phyloP scores from a whole-genome alignment of 2,329 filamentous ascomycete genomes.

The Rutstroemia sp. region DNA sequence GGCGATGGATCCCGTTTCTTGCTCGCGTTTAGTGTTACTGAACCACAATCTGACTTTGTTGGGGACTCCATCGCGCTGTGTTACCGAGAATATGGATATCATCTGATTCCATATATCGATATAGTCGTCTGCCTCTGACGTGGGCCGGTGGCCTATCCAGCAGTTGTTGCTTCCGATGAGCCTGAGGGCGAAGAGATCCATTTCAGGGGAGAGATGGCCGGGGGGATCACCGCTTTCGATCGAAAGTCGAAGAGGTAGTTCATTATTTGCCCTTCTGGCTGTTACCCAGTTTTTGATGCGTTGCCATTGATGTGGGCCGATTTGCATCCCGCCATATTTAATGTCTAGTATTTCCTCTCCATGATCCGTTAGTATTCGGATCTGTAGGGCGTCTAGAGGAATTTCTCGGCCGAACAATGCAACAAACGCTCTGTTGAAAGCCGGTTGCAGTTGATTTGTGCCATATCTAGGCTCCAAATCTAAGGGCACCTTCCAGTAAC shows the following conservation, averaged over 20 bases:
- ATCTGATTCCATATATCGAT: neutral
- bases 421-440: neutral
- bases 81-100: neutral
- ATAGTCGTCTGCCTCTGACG: neutral
- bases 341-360: neutral
- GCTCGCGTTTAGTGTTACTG: slow-evolving; percentile 1
- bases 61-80: neutral
- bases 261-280: neutral
- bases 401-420: neutral
- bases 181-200: neutral
- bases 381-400: slow-evolving; percentile 8
- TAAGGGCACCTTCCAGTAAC: slow-evolving; percentile 21
- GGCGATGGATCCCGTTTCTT: neutral
- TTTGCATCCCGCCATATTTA: slow-evolving; percentile 12
- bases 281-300: neutral
- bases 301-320: neutral
- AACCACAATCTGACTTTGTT: slow-evolving; percentile 4
- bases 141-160: neutral
- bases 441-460: slow-evolving; percentile 18
- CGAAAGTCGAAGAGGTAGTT: neutral
- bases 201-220: neutral
- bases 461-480: slow-evolving; percentile 6
- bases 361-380: neutral
- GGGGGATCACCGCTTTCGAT: neutral
- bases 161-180: neutral